Evolutionary conservation across 1,284 basidiomycete genomes (phyloP).

Genomic region (Thecaphora frezii): DNA sequence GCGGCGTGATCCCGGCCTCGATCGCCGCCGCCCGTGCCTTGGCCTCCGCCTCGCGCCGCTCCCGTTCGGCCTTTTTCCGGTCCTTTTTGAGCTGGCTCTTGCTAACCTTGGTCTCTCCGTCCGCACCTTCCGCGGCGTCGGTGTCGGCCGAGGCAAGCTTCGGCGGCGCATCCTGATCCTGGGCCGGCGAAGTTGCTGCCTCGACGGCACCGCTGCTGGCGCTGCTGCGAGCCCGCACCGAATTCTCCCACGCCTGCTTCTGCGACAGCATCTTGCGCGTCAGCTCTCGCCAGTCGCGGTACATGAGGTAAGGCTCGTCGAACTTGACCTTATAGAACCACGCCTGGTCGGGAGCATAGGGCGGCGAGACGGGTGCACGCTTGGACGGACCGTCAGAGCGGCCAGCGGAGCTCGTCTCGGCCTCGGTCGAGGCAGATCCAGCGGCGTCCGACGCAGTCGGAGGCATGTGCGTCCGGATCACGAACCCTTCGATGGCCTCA

Average conservation of each 20-base stretch:
- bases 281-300: conserved; percentile 94
- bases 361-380: conserved; percentile 28
- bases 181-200: not conserved
- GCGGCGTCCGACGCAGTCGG: conserved; percentile 13
- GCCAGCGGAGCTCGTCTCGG: not conserved
- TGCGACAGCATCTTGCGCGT: conserved; percentile 67
- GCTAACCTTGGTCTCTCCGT: conserved; percentile 6
- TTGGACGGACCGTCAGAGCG: conserved; percentile 5
- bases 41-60: not conserved
- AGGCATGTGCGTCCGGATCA: conserved; percentile 66
- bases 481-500: conserved; percentile 90
- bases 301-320: conserved; percentile 98
- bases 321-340: conserved; percentile 99
- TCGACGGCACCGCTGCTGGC: not conserved
- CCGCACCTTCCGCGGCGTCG: too few relatives aligned
- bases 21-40: not conserved
- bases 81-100: conserved; percentile 30
- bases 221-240: conserved; percentile 5
- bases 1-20: conserved; percentile 19
- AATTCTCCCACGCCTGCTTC: conserved; percentile 33
- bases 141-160: not conserved
- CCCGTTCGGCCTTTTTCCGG: conserved; percentile 5
- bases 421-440: not conserved
- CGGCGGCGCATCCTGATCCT: not conserved
- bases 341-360: conserved; percentile 68